phyloP scores from a whole-genome alignment of 148 eudicot species.

The Rhododendron kiyosumense region DNA sequence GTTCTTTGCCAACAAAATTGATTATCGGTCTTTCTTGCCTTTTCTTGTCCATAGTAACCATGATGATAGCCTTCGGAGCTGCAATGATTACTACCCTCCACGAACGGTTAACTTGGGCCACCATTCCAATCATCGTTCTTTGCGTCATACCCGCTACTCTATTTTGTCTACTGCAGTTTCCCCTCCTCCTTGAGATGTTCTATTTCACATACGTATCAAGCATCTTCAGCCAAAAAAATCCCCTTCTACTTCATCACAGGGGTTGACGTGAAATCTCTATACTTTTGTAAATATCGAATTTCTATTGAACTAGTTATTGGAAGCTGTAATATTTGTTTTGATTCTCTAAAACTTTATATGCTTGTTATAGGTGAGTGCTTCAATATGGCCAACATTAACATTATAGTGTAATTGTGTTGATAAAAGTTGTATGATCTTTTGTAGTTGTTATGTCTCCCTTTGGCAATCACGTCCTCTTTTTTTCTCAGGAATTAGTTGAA shows the following conservation, averaged over 20 bases:
- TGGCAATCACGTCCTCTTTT: no score
- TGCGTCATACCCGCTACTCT: not conserved
- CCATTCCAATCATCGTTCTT: not conserved
- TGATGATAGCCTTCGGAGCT: slow-evolving; percentile 19
- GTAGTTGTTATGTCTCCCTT: no score
- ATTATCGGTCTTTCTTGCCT: slow-evolving; percentile 1
- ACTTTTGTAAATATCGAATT: no score
- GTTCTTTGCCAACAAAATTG: slow-evolving; percentile 10
- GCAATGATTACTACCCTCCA: not conserved
- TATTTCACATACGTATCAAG: not conserved
- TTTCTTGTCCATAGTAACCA: slow-evolving; percentile 15
- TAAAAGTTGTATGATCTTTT: no score
- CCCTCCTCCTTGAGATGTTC: slow-evolving; percentile 15
- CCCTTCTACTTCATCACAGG: not conserved
- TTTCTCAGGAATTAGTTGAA: no score
- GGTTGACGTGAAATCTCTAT: no score
- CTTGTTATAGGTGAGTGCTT: not conserved
- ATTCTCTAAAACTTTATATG: not conserved
- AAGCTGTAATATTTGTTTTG: no score
- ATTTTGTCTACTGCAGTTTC: slow-evolving; percentile 5
- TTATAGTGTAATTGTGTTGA: not conserved
- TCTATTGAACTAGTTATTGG: no score
- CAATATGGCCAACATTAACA: not conserved
- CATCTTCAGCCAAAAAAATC: not conserved
- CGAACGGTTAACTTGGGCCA: not conserved